Base-by-base conservation (phyloP, 192 early-diverging fungal genomes). In the Coemansia guatemalensis region DNA sequence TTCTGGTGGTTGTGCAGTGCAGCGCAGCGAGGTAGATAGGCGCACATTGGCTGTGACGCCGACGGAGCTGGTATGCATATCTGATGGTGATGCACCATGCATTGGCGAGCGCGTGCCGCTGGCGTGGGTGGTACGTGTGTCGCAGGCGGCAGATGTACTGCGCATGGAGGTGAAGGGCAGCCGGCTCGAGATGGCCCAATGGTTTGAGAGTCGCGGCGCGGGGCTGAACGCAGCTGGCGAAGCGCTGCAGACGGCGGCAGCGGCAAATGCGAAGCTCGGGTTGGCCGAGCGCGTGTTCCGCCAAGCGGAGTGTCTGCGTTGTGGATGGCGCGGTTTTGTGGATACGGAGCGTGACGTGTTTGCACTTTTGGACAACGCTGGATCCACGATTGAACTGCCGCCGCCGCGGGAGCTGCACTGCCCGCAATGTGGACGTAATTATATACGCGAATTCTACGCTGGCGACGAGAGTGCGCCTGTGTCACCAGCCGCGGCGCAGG, bases 381-480 rank as follows among this genome's bases (percentile, higher is more conserved):
- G 27, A 5, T 29, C 24, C 12, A n/a, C 23, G 2, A 30, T 21
- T 14, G 25, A 56, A 4, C 30, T 56, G 8, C 50, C 39, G 18
- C 39, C 56, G 7, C 55, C 70, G 11, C 60, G 58, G 8, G 66
- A 64, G 49, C 57, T 56, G 24, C 60, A 64, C 30, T 83, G 82
- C 24, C 73, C 73, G 9, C 24, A 65, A 25, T 83, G 82, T 26
- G 35, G 56, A 30, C 63, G 82, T 41, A 61, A 62, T 24, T 83
- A 75, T 52, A 20, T 83, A 69, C 75, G 72, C 39, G 82, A 83
- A 53, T 79, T 69, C 33, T 83, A 79, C 55, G 73, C 63, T 2
- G 59, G 49, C n/a, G 73, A 76, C 30, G 73, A 72, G 6, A 30
- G 29, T 2, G 50, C 41, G 4, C 9, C 20, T 25, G 29, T 48